A percentile compares a stretch with the other conserved stretches of the same genome.
phyloP scores from a whole-genome alignment of 2,329 filamentous ascomycete species.

The Fusarium chuoi region DNA sequence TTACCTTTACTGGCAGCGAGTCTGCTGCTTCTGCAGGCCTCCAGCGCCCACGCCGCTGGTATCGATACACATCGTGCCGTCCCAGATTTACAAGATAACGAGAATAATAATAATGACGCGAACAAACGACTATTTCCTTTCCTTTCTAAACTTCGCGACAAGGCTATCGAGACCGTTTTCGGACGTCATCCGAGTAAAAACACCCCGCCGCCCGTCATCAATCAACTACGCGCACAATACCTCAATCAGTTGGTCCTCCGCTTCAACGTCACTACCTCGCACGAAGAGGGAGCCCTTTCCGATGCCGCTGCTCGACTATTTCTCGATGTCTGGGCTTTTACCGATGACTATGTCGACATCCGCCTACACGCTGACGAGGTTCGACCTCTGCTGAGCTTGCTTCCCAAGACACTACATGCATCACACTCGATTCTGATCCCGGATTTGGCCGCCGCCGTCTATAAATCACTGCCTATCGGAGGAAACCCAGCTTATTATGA shows the following conservation, averaged over 20 bases:
- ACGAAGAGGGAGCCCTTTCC: slow-evolving; percentile 77
- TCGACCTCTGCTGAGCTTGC: slow-evolving; percentile 78
- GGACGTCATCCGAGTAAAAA: slow-evolving; percentile 54
- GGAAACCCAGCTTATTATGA: slow-evolving; percentile 27
- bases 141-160: slow-evolving; percentile 62
- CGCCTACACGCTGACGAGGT: slow-evolving; percentile 80
- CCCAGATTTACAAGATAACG: slow-evolving; percentile 23
- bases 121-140: slow-evolving; percentile 56
- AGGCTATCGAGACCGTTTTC: slow-evolving; percentile 61
- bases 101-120: slow-evolving; percentile 5
- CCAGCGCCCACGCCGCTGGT: slow-evolving; percentile 44
- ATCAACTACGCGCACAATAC: slow-evolving; percentile 63
- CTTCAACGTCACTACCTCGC: slow-evolving; percentile 78
- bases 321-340: slow-evolving; percentile 91
- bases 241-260: slow-evolving; percentile 87
- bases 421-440: slow-evolving; percentile 81
- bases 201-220: slow-evolving; percentile 39
- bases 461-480: slow-evolving; percentile 57
- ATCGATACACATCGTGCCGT: slow-evolving; percentile 42
- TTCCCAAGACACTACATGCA: slow-evolving; percentile 78
- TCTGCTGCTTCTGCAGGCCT: slow-evolving; percentile 43
- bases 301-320: slow-evolving; percentile 79
- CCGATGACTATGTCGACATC: slow-evolving; percentile 84
- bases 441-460: slow-evolving; percentile 81
- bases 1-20: slow-evolving; percentile 42